These are phyloP conservation scores for Neoscytalidium dimidiatum DNA, from an alignment of 2,329 filamentous ascomycete genomes.

Conservation along the genomic window DNA sequence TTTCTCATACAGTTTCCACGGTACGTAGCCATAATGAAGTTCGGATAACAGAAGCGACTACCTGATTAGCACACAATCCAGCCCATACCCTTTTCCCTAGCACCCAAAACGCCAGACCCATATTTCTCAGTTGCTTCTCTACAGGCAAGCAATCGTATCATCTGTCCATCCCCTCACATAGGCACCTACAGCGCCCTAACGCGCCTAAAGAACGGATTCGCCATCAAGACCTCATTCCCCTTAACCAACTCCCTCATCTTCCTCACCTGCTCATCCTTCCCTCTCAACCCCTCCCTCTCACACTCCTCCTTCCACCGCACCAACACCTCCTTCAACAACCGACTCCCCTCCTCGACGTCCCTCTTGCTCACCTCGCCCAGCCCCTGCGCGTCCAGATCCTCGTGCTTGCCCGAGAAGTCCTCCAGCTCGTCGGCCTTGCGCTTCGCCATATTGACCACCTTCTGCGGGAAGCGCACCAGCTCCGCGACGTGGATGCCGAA, in stretches of 20 bases:
- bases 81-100: no score
- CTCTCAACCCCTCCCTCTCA: conserved; percentile 58
- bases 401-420: conserved; percentile 84
- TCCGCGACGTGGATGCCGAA: conserved; percentile 99
- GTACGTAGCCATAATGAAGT: no score
- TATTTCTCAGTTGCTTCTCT: no score
- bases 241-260: conserved; percentile 79
- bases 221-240: conserved; percentile 65
- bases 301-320: conserved; percentile 78
- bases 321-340: conserved; percentile 79
- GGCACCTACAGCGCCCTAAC: conserved; percentile 47
- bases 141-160: background rate
- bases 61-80: no score
- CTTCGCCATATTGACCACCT: conserved; percentile 99
- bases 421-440: conserved; percentile 97
- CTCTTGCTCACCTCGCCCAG: conserved; percentile 61
- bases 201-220: conserved; percentile 68
- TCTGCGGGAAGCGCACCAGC: conserved; percentile 91
- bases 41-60: no score
- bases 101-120: background rate
- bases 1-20: no score
- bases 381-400: conserved; percentile 44
- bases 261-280: conserved; percentile 73
- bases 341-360: conserved; percentile 87
- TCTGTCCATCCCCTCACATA: background rate